Evolutionary conservation across 2,329 filamentous ascomycete species (phyloP).

Genomic region (Fusarium brevicatenulatum): DNA sequence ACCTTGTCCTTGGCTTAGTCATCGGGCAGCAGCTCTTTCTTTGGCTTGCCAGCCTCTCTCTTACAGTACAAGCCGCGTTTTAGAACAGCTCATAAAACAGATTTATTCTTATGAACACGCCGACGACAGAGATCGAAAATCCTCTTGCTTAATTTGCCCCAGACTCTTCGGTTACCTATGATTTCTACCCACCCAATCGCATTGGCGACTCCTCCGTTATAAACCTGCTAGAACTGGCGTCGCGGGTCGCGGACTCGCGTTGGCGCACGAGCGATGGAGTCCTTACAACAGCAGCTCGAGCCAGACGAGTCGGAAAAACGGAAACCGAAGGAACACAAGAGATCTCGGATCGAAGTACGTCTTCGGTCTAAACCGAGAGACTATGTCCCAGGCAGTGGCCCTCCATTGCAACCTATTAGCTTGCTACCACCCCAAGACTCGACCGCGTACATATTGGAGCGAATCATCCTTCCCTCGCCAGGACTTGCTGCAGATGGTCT

Average conservation of each 20-base stretch:
- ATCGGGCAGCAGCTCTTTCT: not conserved
- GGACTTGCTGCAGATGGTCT: slow-evolving; percentile 48
- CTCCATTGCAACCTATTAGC: slow-evolving; percentile 58
- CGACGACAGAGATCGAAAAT: not conserved
- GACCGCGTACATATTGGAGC: slow-evolving; percentile 66
- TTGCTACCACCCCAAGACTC: slow-evolving; percentile 61
- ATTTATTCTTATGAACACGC: not conserved
- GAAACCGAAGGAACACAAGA: slow-evolving; percentile 15
- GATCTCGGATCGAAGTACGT: slow-evolving; percentile 32
- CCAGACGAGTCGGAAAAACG: slow-evolving; percentile 14
- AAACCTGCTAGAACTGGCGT: not conserved
- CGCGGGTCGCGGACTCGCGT: slow-evolving; percentile 18
- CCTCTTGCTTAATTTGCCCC: accelerated
- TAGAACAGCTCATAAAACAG: not conserved
- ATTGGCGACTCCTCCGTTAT: not conserved
- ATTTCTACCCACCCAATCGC: not conserved
- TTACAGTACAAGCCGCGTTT: not conserved
- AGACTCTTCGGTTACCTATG: not conserved
- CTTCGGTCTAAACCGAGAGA: slow-evolving; percentile 34
- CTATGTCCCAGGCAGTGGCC: slow-evolving; percentile 60
- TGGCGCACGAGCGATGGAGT: slow-evolving; percentile 35
- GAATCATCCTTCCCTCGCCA: slow-evolving; percentile 58
- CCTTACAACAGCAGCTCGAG: slow-evolving; percentile 12
- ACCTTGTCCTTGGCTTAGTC: slow-evolving; percentile 7
- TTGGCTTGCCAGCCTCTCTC: not conserved